Base-by-base conservation (phyloP, 805 yeast species). In the Ogataea sp. region DNA sequence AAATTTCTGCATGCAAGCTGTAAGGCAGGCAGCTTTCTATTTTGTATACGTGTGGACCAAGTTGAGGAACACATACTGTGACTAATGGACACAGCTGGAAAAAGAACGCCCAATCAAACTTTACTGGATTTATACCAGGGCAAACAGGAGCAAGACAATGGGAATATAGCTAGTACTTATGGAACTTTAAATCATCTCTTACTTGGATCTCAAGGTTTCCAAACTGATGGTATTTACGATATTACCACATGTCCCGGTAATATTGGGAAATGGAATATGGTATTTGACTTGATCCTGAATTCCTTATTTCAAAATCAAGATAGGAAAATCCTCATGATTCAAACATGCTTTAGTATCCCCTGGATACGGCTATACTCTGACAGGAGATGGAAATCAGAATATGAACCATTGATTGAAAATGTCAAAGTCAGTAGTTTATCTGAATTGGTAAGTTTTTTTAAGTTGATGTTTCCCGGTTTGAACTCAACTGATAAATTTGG, bases 181-280 rank as follows among this genome's bases (percentile, higher is more conserved):
- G 11, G 10, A 15, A 15, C 20, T 6, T 29, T 29, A 29, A 29
- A 23, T 11, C 26, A 23, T 8, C 26, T 23, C 26, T 23, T 23
- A 23, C 11, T 11, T 23, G 26, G 26, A 23, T 23, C 26, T 10
- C 37, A 43, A 7, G 61, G 61, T 3, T 49, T 55, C 32, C 38
- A 40, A 25, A 41, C 38, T 20, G 46, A 50, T 2, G 47, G 51
- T 7, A 32, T 58, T 7, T 57, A 58, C 37, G 61, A 58, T 38
- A 27, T 58, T 7, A 47, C 52, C n/a, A 45, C 51, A 20, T 40
- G 50, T 6, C 53, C 59, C 13, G 62, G 61, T 1, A 46, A 47
- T 16, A 43, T 50, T 8, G 61, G 56, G 2, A 47, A 52, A 24
- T 56, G 58, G 55, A 58, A 56, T 26, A 25, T 56, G 1, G 3